Base-by-base conservation (phyloP, 2,329 filamentous ascomycete species). In the Ilyonectria destructans region DNA sequence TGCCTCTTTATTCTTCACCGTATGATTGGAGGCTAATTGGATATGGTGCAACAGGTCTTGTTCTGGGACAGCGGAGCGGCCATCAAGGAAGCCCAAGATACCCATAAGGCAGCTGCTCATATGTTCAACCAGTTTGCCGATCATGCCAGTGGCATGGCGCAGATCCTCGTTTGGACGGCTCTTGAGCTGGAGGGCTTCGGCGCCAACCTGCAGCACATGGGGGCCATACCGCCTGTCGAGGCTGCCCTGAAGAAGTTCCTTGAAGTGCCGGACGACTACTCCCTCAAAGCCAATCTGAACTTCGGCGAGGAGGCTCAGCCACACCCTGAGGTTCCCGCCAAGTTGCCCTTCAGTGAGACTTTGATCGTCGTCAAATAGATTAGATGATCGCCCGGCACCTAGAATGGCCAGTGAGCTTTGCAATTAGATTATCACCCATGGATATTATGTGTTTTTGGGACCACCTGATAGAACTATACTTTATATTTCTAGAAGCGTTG, bases 171-270 rank as follows among this genome's bases (percentile, higher is more conserved):
- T 31, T 75, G 73, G 73, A 74, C 71, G 2, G 74, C 73, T n/a
- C 62, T 75, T 0, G 70, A 74, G 65, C 62, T 75, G 7, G 74
- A 75, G 23, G 73, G 74, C 4, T 56, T 75, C n/a, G 71, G 73
- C 6, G 74, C 71, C 68, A 75, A 74, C 67, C 66, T 75, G 55
- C 74, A 75, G 69, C 74, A 75, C 69, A 52, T 73, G 63, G 59
- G 59, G 15, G 68, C 69, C n/a, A 71, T 77, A 21, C 74, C 72
- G 4, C 73, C 73, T 1, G 70, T 71, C 26, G 69, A 75, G 60
- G 70, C 68, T 33, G 73, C 65, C 31, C 43, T 75, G 1, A 67
- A 69, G 58, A 66, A 72, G 55, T 74, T 71, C 58, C 45, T 64
- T 15, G 62, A 40, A 4, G 70, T 75, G 6, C 73, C 71, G 0